phyloP scores from a whole-genome alignment of 805 yeast species.

The Vanderwaltozyma verrucispora region DNA sequence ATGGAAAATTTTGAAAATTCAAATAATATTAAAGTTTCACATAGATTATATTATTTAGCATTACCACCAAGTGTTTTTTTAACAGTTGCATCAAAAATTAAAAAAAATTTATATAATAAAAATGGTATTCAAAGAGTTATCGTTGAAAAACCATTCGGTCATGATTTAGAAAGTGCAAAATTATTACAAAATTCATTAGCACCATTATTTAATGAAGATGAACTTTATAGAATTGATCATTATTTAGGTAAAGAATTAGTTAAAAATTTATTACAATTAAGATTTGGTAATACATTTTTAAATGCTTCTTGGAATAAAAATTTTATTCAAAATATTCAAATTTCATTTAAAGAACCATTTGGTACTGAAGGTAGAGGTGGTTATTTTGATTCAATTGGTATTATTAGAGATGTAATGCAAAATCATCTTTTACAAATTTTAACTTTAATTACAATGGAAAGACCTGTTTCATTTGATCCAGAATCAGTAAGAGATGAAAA shows the following conservation, averaged over 20 bases:
- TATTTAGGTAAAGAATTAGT: slow-evolving; percentile 98
- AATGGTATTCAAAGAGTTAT: slow-evolving; percentile 71
- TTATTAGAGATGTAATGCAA: slow-evolving; percentile 96
- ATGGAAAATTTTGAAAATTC: slow-evolving; percentile 51
- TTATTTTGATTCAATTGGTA: slow-evolving; percentile 89
- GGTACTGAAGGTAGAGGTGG: slow-evolving; percentile 99
- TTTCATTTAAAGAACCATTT: slow-evolving; percentile 93
- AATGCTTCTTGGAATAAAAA: slow-evolving; percentile 84
- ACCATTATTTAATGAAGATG: slow-evolving; percentile 85
- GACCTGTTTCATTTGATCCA: slow-evolving; percentile 84
- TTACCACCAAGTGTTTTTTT: slow-evolving; percentile 90
- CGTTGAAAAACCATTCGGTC: slow-evolving; percentile 97
- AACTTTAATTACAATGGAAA: slow-evolving; percentile 88
- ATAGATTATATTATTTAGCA: slow-evolving; percentile 85
- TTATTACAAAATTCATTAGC: slow-evolving; percentile 66
- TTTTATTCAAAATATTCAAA: slow-evolving; percentile 70
- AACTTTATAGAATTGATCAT: slow-evolving; percentile 92
- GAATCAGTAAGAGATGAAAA: slow-evolving; percentile 95
- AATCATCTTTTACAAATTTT: slow-evolving; percentile 91
- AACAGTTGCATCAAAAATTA: slow-evolving; percentile 63
- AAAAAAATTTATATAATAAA: slow-evolving; percentile 53
- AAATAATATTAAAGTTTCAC: slow-evolving; percentile 39
- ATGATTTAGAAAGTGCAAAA: slow-evolving; percentile 70
- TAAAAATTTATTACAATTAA: slow-evolving; percentile 76
- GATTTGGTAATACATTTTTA: slow-evolving; percentile 86